Evolutionary conservation across 2,329 filamentous ascomycete species (phyloP).

Genomic region (Aspergillus amoenus): DNA sequence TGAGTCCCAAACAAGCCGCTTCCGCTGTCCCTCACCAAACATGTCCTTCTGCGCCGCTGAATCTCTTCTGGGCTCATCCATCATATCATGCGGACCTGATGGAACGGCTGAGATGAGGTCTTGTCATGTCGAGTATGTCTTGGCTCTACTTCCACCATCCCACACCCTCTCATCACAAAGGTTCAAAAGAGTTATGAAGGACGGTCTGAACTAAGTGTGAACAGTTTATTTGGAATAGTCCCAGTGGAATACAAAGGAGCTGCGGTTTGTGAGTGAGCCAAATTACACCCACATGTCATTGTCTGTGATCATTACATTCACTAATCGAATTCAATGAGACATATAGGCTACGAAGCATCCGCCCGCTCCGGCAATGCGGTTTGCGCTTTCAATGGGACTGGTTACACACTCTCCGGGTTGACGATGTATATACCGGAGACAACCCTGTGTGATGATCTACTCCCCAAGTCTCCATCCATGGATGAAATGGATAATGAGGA

Average conservation of each 20-base stretch:
- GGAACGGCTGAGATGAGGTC: conserved; percentile 15
- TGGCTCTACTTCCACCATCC: background rate
- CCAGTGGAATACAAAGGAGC: conserved; percentile 12
- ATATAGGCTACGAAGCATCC: conserved; percentile 19
- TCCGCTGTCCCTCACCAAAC: conserved; percentile 20
- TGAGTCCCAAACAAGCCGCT: conserved; percentile 15
- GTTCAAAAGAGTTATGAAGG: background rate
- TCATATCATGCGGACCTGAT: conserved; percentile 18
- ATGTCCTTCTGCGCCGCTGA: conserved; percentile 19
- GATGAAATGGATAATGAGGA: background rate
- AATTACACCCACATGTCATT: background rate
- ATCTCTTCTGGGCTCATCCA: conserved; percentile 16
- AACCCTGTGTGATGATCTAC: conserved; percentile 9
- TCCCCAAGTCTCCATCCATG: background rate
- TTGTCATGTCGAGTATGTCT: conserved; percentile 21
- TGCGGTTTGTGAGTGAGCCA: conserved; percentile 17
- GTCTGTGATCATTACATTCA: background rate
- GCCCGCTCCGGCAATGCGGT: conserved; percentile 19
- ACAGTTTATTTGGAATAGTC: conserved; percentile 17
- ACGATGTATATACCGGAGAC: conserved; percentile 16
- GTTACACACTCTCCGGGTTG: conserved; percentile 14
- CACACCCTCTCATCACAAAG: background rate
- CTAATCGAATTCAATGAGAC: background rate
- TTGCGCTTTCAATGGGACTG: conserved; percentile 29
- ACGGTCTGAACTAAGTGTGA: too few species aligned